These are phyloP conservation scores for Candida gigantensis DNA, from an alignment of 1,139 yeast genomes.

Conservation along the genomic window DNA sequence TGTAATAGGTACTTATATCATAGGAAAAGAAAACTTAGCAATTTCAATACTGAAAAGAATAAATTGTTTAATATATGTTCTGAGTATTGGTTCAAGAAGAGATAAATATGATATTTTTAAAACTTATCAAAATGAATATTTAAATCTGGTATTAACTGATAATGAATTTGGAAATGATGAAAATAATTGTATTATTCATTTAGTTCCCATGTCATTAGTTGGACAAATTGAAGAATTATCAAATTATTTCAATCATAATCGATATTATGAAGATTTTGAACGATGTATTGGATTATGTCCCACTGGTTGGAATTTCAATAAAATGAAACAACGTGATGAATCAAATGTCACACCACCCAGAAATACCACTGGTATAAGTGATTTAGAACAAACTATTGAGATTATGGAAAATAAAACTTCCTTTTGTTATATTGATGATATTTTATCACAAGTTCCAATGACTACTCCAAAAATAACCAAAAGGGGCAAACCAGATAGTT, in stretches of 20 bases:
- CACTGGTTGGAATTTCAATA: slow-evolving; percentile 82
- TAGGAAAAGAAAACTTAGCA: slow-evolving; percentile 89
- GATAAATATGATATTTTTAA: slow-evolving; percentile 45
- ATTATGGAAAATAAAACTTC: slow-evolving; percentile 22
- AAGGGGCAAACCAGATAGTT: slow-evolving; percentile 25
- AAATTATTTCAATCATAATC: slow-evolving; percentile 52
- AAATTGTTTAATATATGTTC: slow-evolving; percentile 48
- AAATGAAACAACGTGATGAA: slow-evolving; percentile 10
- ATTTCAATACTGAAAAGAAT: slow-evolving; percentile 62
- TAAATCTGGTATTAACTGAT: slow-evolving; percentile 31
- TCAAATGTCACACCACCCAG: neutral
- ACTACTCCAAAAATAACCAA: slow-evolving; percentile 12
- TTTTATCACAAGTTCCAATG: slow-evolving; percentile 34
- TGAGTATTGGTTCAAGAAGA: slow-evolving; percentile 53
- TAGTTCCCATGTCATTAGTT: slow-evolving; percentile 61
- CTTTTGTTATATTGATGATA: slow-evolving; percentile 28
- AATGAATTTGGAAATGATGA: slow-evolving; percentile 35
- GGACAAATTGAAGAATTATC: slow-evolving; percentile 38
- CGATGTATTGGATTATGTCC: slow-evolving; percentile 70
- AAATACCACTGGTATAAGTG: slow-evolving; percentile 6
- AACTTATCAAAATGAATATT: slow-evolving; percentile 33
- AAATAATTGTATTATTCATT: slow-evolving; percentile 63
- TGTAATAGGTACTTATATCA: slow-evolving; percentile 85
- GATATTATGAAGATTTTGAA: slow-evolving; percentile 48
- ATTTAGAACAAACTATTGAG: slow-evolving; percentile 16